phyloP scores from a whole-genome alignment of 192 early-diverging fungal species.

The Umbelopsis sp. region DNA sequence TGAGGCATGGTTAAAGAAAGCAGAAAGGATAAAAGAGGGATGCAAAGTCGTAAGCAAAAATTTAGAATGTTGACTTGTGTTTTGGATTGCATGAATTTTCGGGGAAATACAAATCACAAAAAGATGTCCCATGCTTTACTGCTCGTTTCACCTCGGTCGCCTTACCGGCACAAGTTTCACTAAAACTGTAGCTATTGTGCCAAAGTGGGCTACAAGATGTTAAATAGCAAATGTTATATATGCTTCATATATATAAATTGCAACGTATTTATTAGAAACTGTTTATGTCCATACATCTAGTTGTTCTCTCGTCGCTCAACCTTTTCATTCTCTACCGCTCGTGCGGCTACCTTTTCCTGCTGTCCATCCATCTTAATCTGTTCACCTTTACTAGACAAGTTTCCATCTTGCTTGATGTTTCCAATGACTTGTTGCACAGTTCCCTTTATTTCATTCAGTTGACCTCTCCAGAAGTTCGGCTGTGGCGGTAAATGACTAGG shows the following conservation, averaged over 20 bases:
- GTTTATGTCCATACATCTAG: conserved; percentile 1
- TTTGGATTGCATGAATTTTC: background rate
- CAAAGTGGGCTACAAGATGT: too few relatives aligned
- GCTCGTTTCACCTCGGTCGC: conserved; percentile 1
- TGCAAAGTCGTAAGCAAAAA: too few relatives aligned
- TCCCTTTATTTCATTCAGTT: conserved; percentile 8
- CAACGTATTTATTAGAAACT: background rate
- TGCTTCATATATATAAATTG: background rate
- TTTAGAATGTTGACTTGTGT: too few relatives aligned
- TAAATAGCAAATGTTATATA: too few relatives aligned
- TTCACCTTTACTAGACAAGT: background rate
- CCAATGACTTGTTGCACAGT: conserved; percentile 3
- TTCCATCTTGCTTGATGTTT: conserved; percentile 10
- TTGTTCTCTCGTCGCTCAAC: conserved; percentile 4
- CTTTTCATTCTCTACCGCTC: conserved; percentile 1
- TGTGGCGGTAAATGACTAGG: background rate
- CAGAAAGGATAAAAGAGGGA: too few relatives aligned
- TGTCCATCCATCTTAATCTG: background rate
- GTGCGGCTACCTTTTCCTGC: background rate
- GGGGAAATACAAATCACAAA: too few relatives aligned
- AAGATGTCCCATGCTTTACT: background rate
- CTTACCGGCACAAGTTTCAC: too few relatives aligned
- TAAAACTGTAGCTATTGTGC: too few relatives aligned
- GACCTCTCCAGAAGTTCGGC: conserved; percentile 4
- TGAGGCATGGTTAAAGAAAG: background rate